Conservation (phyloP, 225 moss, liverwort and hornwort genomes). For the Asterella californica region DNA sequence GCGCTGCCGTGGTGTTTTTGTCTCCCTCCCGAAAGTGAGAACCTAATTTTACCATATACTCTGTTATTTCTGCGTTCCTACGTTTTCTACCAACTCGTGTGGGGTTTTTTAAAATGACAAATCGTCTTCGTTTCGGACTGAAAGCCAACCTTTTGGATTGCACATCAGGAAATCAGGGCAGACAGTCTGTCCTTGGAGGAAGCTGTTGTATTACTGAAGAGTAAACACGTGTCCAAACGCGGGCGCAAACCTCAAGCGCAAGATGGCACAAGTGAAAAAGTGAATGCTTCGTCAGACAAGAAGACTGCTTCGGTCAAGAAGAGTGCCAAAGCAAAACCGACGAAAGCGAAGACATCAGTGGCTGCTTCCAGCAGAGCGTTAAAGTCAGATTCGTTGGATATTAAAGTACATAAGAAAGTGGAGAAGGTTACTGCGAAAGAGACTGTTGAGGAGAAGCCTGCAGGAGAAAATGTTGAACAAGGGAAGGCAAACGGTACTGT, state of each 20-base stretch:
- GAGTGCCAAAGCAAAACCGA: constrained; percentile 3
- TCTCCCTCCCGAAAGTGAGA: constrained; percentile 34
- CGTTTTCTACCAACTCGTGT: neutral
- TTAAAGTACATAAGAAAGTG: constrained; percentile 1
- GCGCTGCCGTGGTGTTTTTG: constrained; percentile 32
- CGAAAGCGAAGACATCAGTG: constrained; percentile 17
- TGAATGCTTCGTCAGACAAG: constrained; percentile 2
- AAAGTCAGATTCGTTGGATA: neutral
- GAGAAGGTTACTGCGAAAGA: constrained; percentile 10
- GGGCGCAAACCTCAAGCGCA: constrained; percentile 53
- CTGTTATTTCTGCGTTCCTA: neutral
- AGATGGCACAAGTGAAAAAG: neutral
- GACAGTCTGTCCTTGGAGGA: constrained; percentile 58
- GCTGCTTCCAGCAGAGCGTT: constrained; percentile 7
- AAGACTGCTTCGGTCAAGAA: constrained; percentile 1
- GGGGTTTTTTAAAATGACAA: neutral
- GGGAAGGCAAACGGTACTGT: constrained; percentile 11
- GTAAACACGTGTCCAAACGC: constrained; percentile 61
- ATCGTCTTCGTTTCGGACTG: neutral
- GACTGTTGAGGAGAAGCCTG: neutral
- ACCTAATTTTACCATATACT: neutral
- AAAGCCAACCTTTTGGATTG: neutral
- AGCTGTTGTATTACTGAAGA: constrained; percentile 57
- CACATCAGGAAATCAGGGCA: constrained; percentile 30
- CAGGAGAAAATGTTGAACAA: constrained; percentile 12